Base-by-base conservation (phyloP, 2,329 filamentous ascomycete species). In the Arachnomyces sp. region DNA sequence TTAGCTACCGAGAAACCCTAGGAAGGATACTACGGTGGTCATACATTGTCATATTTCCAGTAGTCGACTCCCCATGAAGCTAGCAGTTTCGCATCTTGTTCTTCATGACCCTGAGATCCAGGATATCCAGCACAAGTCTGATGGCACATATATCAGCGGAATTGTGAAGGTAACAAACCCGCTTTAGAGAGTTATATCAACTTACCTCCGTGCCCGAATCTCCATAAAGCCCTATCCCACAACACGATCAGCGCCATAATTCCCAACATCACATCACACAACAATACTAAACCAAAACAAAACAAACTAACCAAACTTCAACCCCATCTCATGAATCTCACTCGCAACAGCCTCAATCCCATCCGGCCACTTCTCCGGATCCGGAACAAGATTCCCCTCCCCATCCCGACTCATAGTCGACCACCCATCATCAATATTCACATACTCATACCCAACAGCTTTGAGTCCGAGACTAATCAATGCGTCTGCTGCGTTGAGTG, bases 71-170 rank as follows among this genome's bases (percentile, higher is more conserved):
- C 71, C 73, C 73, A 77, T 8, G 59, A 54, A 1, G 70, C 68
- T 50, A 71, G 77, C 1, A 70, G 72, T 20, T 64, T 55, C 3
- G 74, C 76, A 54, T 79, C 76, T n/a, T 71, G 52, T 4, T 64
- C 57, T 47, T 80, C 75, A 47, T 69, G 67, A 1, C 69, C 74
- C 9, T 74, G 51, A 18, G 66, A 71, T 1, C 66, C 75, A 4
- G 70, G 66, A 48, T 74, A 76, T 4, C 67, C 65, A 0, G 63
- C 73, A 49, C 73, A 36, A 17, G 34, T 31, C 34, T 16, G 7
- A 25, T 25, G 5, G 5, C 5, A 9, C 9, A 25, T 5, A 9
- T 25, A 25, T 25, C 20, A 25, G 20, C 9, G 9, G 20, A 25
- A 5, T 9, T 5, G 9, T 25, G 9, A 5, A 25, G 20, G 20